Conservation (phyloP, 257 asterid species). For the Capsicum chinense region DNA sequence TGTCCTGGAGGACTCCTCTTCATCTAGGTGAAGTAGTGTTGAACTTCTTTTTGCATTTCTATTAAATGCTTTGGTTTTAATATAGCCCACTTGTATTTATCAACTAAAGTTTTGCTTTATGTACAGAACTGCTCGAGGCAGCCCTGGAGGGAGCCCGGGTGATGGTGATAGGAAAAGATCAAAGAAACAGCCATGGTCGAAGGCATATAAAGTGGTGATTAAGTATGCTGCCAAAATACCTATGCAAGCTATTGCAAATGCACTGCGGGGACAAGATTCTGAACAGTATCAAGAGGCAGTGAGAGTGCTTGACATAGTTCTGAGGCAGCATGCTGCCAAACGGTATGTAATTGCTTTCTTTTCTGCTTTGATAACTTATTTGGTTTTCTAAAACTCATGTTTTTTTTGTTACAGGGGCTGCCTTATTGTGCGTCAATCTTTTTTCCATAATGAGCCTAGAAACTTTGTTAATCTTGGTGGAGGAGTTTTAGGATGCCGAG, state of each 20-base stretch:
- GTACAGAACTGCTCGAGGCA: conserved; percentile 47
- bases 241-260: conserved; percentile 56
- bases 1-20: conserved; percentile 52
- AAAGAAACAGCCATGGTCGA: conserved; percentile 48
- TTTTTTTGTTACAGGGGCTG: conserved; percentile 58
- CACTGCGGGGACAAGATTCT: conserved; percentile 59
- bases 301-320: conserved; percentile 64
- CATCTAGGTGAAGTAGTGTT: conserved; percentile 43
- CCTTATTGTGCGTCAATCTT: conserved; percentile 71
- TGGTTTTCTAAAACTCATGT: neutral
- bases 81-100: neutral
- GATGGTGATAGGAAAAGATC: conserved; percentile 55
- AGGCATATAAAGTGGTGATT: conserved; percentile 58
- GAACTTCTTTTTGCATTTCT: neutral
- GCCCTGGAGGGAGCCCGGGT: conserved; percentile 51
- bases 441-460: conserved; percentile 60
- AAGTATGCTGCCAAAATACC: conserved; percentile 74
- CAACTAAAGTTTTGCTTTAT: neutral
- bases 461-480: conserved; percentile 60
- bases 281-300: conserved; percentile 77
- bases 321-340: conserved; percentile 70
- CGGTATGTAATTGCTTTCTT: conserved; percentile 40
- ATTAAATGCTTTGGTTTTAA: neutral
- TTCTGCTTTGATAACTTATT: neutral
- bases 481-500: conserved; percentile 73